Evolutionary conservation across 2,329 filamentous ascomycete genomes (phyloP).

Genomic region (Phialophora macrospora): DNA sequence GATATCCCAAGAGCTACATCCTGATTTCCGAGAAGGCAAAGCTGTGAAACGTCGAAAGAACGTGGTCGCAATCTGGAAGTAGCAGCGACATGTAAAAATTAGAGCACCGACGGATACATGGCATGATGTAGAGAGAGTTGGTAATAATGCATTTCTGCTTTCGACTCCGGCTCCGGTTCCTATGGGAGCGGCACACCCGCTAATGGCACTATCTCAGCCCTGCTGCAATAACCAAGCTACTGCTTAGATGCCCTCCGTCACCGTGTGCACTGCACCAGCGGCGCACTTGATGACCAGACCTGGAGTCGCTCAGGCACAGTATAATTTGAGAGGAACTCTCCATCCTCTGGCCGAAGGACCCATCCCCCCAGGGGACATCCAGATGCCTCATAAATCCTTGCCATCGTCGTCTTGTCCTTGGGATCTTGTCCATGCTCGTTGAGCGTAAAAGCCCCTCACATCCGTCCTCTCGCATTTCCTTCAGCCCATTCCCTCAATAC

Average conservation of each 20-base stretch:
- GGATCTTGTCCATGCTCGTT: background rate
- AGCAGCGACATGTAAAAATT: background rate
- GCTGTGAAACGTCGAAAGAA: conserved; percentile 18
- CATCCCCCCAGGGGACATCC: background rate
- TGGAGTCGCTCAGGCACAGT: background rate
- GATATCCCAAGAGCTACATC: conserved; percentile 50
- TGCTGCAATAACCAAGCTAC: background rate
- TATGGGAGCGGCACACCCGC: background rate
- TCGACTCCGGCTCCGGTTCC: background rate
- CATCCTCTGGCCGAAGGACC: background rate
- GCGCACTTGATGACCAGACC: background rate
- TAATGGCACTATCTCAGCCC: background rate
- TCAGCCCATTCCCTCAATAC: background rate
- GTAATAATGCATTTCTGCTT: conserved; percentile 3
- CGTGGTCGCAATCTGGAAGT: background rate
- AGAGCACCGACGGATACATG: background rate
- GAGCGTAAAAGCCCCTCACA: background rate
- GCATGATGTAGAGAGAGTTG: background rate
- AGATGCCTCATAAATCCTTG: background rate
- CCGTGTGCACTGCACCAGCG: background rate
- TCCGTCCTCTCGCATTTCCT: background rate
- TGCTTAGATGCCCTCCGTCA: background rate
- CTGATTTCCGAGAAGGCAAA: conserved; percentile 47
- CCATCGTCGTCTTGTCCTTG: background rate
- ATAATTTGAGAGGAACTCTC: background rate